Percentiles rank a stretch among this genome's conserved stretches.
Evolutionary conservation across 2,329 filamentous ascomycete species (phyloP).

Genomic region (Pseudopithomyces maydicus): DNA sequence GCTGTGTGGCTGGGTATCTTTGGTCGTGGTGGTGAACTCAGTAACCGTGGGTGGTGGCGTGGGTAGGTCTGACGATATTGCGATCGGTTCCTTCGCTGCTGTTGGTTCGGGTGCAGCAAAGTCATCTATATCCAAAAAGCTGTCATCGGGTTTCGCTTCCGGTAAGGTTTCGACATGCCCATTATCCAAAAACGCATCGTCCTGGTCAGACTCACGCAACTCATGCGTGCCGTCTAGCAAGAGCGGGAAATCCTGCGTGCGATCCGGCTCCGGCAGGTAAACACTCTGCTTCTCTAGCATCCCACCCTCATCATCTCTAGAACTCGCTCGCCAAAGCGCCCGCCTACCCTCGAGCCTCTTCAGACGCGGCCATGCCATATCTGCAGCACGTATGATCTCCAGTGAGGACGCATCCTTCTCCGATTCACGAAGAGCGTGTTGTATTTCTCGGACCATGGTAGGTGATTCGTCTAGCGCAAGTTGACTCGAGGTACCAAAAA

Average conservation of each 20-base stretch:
- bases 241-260: constrained; percentile 36
- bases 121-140: constrained; percentile 29
- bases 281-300: constrained; percentile 33
- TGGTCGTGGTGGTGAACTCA: neutral
- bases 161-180: no score
- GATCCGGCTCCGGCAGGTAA: constrained; percentile 37
- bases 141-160: neutral
- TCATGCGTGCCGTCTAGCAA: constrained; percentile 26
- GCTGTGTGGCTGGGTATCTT: neutral
- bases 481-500: constrained; percentile 50
- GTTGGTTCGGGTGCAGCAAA: constrained; percentile 12
- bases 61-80: constrained; percentile 30
- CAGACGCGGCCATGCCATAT: constrained; percentile 22
- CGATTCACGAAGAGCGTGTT: constrained; percentile 41
- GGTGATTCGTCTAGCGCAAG: constrained; percentile 46
- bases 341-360: constrained; percentile 24
- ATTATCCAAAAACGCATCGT: constrained; percentile 23
- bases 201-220: neutral
- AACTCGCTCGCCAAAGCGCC: constrained; percentile 39
- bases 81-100: constrained; percentile 11
- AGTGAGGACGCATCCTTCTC: constrained; percentile 27
- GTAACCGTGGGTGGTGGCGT: constrained; percentile 15
- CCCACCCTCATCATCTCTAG: constrained; percentile 37
- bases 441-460: constrained; percentile 39
- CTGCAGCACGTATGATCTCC: neutral